Conservation (phyloP, 495 filamentous ascomycete species). For the Pyrenopolyporus hunteri region DNA sequence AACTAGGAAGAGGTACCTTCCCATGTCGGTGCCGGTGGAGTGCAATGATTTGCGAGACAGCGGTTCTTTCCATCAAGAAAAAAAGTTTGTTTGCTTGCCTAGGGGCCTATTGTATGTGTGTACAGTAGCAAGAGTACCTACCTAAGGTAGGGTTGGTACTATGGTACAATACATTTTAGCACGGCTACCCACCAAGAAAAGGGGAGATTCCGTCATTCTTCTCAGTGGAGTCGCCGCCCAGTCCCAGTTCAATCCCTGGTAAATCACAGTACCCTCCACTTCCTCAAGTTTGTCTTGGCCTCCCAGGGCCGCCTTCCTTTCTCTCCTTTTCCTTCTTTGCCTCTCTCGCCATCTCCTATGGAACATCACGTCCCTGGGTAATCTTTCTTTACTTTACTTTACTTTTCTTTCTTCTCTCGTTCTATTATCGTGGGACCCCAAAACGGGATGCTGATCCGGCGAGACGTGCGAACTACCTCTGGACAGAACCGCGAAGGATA, state of each 20-base stretch:
- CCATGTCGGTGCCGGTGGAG: slow-evolving; percentile 29
- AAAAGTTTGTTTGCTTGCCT: neutral
- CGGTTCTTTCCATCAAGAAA: slow-evolving; percentile 5
- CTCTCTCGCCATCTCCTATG: neutral
- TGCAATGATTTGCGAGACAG: slow-evolving; percentile 27
- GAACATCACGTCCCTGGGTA: no score
- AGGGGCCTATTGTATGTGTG: no score
- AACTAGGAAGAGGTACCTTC: slow-evolving; percentile 15
- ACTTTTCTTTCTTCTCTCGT: neutral
- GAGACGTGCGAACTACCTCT: slow-evolving; percentile 14
- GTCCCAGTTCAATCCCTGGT: slow-evolving; percentile 12
- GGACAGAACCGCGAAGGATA: slow-evolving; percentile 18
- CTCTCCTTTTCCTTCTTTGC: neutral
- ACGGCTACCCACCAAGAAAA: slow-evolving; percentile 21
- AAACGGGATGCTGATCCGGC: slow-evolving; percentile 24
- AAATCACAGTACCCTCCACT: slow-evolving; percentile 28
- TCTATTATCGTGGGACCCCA: slow-evolving; percentile 8
- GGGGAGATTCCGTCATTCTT: slow-evolving; percentile 36
- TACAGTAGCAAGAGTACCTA: no score
- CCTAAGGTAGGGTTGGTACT: no score
- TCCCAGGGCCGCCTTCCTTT: slow-evolving; percentile 21
- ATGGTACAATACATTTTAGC: no score
- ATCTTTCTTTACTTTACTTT: no score
- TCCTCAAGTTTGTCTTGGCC: slow-evolving; percentile 26
- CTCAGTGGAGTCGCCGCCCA: slow-evolving; percentile 23